These are phyloP conservation scores for Rosellinia necatrix DNA, from an alignment of 2,329 filamentous ascomycete species.

Conservation along the genomic window DNA sequence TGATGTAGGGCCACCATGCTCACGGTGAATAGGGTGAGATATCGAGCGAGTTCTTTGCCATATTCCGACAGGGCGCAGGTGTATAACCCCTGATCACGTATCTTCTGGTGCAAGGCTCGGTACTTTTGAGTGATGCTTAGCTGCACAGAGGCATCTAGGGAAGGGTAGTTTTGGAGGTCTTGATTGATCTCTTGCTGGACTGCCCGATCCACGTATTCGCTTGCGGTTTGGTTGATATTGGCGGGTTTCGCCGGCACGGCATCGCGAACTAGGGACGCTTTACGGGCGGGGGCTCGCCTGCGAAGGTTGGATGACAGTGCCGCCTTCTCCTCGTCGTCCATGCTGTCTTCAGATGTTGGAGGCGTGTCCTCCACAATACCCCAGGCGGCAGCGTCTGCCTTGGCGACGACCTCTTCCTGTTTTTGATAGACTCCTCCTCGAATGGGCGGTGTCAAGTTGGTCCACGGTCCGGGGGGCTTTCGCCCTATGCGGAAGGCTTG, in stretches of 20 bases:
- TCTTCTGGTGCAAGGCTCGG: slow-evolving; percentile 56
- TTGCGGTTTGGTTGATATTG: slow-evolving; percentile 16
- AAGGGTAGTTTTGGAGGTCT: slow-evolving; percentile 51
- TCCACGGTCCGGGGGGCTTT: slow-evolving; percentile 55
- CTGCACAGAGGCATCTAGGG: slow-evolving; percentile 59
- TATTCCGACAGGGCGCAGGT: slow-evolving; percentile 63
- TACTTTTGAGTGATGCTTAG: slow-evolving; percentile 60
- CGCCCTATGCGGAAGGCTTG: slow-evolving; percentile 64
- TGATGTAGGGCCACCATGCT: slow-evolving; percentile 53
- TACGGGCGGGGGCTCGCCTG: slow-evolving; percentile 1
- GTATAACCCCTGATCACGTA: slow-evolving; percentile 62
- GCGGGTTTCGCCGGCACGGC: neutral
- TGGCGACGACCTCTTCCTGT: slow-evolving; percentile 3
- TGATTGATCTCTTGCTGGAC: slow-evolving; percentile 44
- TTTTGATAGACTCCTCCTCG: slow-evolving; percentile 51
- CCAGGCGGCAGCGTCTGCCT: neutral
- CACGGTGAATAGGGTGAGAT: slow-evolving; percentile 52
- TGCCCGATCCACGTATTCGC: slow-evolving; percentile 44
- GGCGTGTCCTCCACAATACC: neutral
- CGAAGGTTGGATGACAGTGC: neutral
- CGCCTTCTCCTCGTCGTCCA: neutral
- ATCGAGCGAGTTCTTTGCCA: slow-evolving; percentile 61
- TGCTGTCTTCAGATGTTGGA: neutral
- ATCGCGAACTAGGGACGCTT: neutral
- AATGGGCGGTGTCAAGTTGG: slow-evolving; percentile 64